Evolutionary conservation across 2,329 filamentous ascomycete genomes (phyloP).

Genomic region (Colletotrichum ledebouriae): DNA sequence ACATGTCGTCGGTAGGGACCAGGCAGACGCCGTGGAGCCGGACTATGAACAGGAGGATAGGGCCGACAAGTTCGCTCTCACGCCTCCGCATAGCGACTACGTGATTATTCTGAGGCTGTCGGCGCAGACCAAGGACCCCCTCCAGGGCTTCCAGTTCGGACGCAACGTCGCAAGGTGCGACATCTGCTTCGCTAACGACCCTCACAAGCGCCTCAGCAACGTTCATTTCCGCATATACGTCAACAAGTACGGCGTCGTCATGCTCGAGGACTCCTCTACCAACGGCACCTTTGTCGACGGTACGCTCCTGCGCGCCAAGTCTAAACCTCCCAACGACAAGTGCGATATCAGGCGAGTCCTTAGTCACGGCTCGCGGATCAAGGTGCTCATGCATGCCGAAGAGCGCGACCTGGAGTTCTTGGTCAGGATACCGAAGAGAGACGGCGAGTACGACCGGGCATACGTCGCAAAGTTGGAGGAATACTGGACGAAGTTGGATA

Average conservation of each 20-base stretch:
- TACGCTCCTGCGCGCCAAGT: conserved; percentile 67
- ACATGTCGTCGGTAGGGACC: conserved; percentile 64
- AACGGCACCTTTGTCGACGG: conserved; percentile 93
- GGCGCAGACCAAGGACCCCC: conserved; percentile 75
- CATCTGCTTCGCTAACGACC: conserved; percentile 75
- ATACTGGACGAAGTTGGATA: conserved; percentile 67
- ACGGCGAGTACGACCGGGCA: conserved; percentile 72
- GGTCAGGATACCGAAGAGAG: conserved; percentile 84
- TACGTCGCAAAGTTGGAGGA: conserved; percentile 78
- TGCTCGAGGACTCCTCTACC: conserved; percentile 95
- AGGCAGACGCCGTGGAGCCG: conserved; percentile 63
- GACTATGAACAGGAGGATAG: conserved; percentile 66
- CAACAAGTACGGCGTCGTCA: conserved; percentile 86
- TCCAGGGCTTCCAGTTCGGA: conserved; percentile 87
- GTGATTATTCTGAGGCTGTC: conserved; percentile 88
- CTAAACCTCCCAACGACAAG: conserved; percentile 53
- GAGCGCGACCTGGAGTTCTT: conserved; percentile 80
- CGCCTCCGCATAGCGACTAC: conserved; percentile 65
- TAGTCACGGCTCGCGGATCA: conserved; percentile 78
- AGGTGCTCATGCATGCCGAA: conserved; percentile 70
- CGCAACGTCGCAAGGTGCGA: conserved; percentile 81
- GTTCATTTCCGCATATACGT: conserved; percentile 95
- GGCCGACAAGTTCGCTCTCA: conserved; percentile 63
- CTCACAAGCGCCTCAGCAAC: conserved; percentile 85
- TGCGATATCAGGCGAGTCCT: conserved; percentile 71